Percentiles rank a stretch among this genome's conserved stretches.
Evolutionary conservation across 1,284 basidiomycete species (phyloP).

Genomic region (Peniophora sp.): DNA sequence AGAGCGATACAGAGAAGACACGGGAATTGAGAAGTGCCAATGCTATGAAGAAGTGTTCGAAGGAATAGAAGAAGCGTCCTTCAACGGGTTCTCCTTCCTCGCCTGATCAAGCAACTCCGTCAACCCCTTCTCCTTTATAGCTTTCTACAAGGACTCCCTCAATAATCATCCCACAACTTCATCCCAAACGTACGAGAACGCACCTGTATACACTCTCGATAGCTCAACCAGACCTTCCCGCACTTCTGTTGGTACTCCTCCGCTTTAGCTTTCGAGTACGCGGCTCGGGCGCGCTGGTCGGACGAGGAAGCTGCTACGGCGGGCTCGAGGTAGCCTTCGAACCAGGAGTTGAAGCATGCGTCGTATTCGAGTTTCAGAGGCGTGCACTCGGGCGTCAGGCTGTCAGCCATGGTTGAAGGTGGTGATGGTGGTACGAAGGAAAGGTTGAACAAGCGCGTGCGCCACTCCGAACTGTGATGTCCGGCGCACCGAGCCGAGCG

Average conservation of each 20-base stretch:
- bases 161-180: not conserved
- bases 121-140: slow-evolving; percentile 74
- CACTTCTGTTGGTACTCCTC: slow-evolving; percentile 80
- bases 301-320: slow-evolving; percentile 35
- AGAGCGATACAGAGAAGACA: not conserved
- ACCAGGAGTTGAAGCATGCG: slow-evolving; percentile 94
- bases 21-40: slow-evolving; percentile 17
- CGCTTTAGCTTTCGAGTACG: slow-evolving; percentile 50
- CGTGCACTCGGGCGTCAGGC: slow-evolving; percentile 77
- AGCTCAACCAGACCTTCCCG: slow-evolving; percentile 73
- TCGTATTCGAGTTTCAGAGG: slow-evolving; percentile 87
- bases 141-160: slow-evolving; percentile 51
- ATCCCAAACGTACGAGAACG: slow-evolving; percentile 11
- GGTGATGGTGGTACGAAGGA: not conserved
- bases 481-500: not conserved
- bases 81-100: slow-evolving; percentile 73
- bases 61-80: slow-evolving; percentile 34
- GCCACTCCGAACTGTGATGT: not conserved
- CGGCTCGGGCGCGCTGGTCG: slow-evolving; percentile 31
- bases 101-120: slow-evolving; percentile 74
- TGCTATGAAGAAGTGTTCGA: slow-evolving; percentile 28
- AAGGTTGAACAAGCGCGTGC: not conserved
- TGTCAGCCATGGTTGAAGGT: slow-evolving; percentile 49
- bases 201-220: slow-evolving; percentile 76
- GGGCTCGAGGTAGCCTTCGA: slow-evolving; percentile 89